Conservation (phyloP, 257 asterid genomes). For the Ligustrum vulgare region DNA sequence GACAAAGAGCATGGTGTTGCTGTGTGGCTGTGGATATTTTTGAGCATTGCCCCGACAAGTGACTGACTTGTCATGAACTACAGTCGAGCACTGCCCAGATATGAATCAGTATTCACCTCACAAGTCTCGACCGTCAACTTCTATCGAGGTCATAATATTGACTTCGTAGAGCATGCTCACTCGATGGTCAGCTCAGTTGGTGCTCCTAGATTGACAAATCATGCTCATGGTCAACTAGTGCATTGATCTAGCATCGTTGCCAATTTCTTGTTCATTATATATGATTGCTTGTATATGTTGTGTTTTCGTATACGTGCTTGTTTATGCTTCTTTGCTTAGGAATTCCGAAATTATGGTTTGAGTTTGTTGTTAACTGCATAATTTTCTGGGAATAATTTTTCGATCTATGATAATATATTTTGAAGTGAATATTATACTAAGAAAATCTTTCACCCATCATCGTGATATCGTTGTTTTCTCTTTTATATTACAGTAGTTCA, state of each 20-base stretch:
- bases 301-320: not conserved
- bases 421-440: not conserved
- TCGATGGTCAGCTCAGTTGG: not conserved
- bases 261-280: not conserved
- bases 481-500: not conserved
- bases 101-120: not conserved
- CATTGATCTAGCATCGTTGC: not conserved
- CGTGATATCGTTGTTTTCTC: not conserved
- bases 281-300: not conserved
- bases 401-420: not conserved
- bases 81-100: not conserved
- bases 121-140: not conserved
- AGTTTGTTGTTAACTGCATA: slow-evolving; percentile 14
- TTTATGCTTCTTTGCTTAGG: slow-evolving; percentile 7
- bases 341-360: not conserved
- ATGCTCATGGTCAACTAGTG: not conserved
- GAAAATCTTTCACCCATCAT: not conserved
- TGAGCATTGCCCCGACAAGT: not conserved
- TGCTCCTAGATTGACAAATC: not conserved
- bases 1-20: not conserved
- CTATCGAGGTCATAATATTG: not conserved
- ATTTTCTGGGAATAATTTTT: not conserved
- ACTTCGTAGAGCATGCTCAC: not conserved
- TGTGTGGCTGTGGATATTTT: not conserved
- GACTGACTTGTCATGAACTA: not conserved